Percentiles rank a stretch among this genome's conserved stretches.
Conservation (phyloP, 2,329 filamentous ascomycete species). For the Ophioceras dolichostomum region DNA sequence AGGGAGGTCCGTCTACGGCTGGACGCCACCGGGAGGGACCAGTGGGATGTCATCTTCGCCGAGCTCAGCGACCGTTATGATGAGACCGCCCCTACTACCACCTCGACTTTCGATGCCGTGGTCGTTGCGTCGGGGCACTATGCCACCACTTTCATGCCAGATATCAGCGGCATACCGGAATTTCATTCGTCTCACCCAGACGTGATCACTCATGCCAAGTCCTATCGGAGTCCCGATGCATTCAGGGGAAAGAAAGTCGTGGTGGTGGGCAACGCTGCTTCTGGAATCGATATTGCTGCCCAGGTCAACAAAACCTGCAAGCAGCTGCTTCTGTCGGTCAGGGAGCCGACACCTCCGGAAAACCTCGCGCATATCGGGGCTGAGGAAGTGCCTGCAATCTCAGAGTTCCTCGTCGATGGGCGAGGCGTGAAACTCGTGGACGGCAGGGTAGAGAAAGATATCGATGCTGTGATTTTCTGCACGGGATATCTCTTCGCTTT, state of each 20-base stretch:
- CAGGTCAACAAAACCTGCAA: constrained; percentile 45
- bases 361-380: constrained; percentile 30
- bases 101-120: constrained; percentile 57
- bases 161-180: constrained; percentile 42
- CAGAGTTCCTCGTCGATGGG: constrained; percentile 37
- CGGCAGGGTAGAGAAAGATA: constrained; percentile 46
- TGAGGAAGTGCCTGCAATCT: constrained; percentile 45
- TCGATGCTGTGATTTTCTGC: constrained; percentile 75
- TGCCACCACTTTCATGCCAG: constrained; percentile 53
- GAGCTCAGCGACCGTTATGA: no score
- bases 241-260: constrained; percentile 64
- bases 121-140: constrained; percentile 69
- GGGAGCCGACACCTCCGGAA: constrained; percentile 31
- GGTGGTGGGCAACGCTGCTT: constrained; percentile 74
- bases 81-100: no score
- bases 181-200: constrained; percentile 50
- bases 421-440: constrained; percentile 54
- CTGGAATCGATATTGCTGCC: constrained; percentile 68
- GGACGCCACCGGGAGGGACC: constrained; percentile 21
- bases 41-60: constrained; percentile 60
- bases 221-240: constrained; percentile 54
- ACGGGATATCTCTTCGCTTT: constrained; percentile 83
- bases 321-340: constrained; percentile 49
- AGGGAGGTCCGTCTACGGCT: constrained; percentile 36
- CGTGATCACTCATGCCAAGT: constrained; percentile 63